Conservation (phyloP, 176 grass and related monocot genomes). For the Phoenix roebelenii region DNA sequence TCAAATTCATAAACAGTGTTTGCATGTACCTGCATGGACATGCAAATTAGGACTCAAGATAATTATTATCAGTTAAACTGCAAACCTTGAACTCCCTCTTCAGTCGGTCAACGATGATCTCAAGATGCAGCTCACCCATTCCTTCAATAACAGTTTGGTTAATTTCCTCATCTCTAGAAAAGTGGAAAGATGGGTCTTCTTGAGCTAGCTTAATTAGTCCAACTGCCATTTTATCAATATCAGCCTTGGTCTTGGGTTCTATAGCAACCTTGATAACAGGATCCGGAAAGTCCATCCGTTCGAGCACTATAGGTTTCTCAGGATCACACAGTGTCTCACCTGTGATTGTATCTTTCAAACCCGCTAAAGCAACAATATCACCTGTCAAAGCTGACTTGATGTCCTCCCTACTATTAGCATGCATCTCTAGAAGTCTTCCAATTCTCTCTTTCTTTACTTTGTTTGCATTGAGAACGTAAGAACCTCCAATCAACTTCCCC, state of each 20-base stretch:
- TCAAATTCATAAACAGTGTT: not conserved
- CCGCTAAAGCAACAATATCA: constrained; percentile 93
- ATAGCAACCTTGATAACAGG: constrained; percentile 99
- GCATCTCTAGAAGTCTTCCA: constrained; percentile 93
- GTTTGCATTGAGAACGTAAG: constrained; percentile 93
- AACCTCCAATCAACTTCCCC: constrained; percentile 67
- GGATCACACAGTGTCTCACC: constrained; percentile 87
- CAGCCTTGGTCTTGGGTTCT: constrained; percentile 95
- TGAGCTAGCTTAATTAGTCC: constrained; percentile 88
- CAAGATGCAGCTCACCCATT: constrained; percentile 98
- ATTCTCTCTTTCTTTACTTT: constrained; percentile 97
- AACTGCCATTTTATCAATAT: constrained; percentile 93
- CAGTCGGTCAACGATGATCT: constrained; percentile 90
- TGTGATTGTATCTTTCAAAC: constrained; percentile 91
- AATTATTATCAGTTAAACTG: constrained; percentile 9
- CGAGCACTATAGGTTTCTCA: constrained; percentile 76
- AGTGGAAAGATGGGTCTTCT: constrained; percentile 97
- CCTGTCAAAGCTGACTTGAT: constrained; percentile 60
- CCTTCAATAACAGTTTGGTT: constrained; percentile 99
- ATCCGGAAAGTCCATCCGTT: constrained; percentile 97
- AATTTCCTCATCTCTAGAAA: constrained; percentile 95
- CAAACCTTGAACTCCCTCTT: constrained; percentile 92
- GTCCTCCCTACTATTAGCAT: constrained; percentile 97
- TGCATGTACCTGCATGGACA: constrained; percentile 1
- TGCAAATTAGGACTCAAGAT: not conserved